A percentile compares a stretch with the other conserved stretches of the same genome.
Evolutionary conservation across 148 eudicot species (phyloP).

Genomic region (Cornus controversa): DNA sequence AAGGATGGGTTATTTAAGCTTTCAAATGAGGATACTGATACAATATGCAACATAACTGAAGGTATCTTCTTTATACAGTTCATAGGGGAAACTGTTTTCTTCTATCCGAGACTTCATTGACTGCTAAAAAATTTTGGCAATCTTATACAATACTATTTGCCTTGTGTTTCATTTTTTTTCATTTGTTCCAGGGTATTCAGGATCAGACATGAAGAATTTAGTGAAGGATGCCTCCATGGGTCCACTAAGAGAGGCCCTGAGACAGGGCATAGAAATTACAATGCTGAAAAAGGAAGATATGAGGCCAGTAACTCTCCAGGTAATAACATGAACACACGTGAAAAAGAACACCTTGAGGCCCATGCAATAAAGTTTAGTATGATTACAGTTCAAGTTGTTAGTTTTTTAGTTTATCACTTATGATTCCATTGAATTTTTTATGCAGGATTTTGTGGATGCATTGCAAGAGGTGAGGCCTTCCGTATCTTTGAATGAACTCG

Average conservation of each 20-base stretch:
- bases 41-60: constrained; percentile 79
- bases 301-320: constrained; percentile 86
- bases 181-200: constrained; percentile 77
- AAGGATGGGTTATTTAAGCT: constrained; percentile 89
- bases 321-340: constrained; percentile 17
- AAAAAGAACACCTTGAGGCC: neutral
- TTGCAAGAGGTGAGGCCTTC: constrained; percentile 95
- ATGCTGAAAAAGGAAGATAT: constrained; percentile 87
- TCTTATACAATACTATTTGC: neutral
- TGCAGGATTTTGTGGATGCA: constrained; percentile 83
- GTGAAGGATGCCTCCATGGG: constrained; percentile 99
- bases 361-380: neutral
- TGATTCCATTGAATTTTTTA: neutral
- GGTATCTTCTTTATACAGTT: constrained; percentile 35
- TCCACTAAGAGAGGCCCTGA: constrained; percentile 90
- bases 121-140: neutral
- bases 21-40: constrained; percentile 66
- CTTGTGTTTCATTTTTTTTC: neutral
- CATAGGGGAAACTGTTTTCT: constrained; percentile 8
- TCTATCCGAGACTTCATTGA: neutral
- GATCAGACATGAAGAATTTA: constrained; percentile 98
- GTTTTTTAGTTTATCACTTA: neutral
- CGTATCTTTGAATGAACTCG: constrained; percentile 82
- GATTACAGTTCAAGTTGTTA: neutral
- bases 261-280: constrained; percentile 74